Conservation (phyloP, 257 asterid genomes). For the Plantago elongata region DNA sequence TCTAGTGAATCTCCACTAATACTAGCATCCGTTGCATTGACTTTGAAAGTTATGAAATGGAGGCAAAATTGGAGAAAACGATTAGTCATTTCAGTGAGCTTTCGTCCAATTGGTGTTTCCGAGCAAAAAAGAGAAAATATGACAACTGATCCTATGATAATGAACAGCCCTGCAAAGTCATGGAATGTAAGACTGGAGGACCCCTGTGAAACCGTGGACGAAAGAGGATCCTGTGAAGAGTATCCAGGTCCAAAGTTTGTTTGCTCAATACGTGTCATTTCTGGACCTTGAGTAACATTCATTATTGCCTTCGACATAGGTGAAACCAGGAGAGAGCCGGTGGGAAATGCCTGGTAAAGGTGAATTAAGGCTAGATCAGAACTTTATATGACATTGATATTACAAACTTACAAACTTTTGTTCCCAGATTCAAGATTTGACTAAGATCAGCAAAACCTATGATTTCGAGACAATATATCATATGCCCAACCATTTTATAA, state of each 20-base stretch:
- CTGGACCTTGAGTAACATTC: slow-evolving; percentile 32
- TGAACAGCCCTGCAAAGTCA: slow-evolving; percentile 46
- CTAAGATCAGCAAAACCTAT: too few species aligned
- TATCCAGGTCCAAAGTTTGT: slow-evolving; percentile 37
- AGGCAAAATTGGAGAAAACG: not conserved
- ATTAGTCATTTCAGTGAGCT: not conserved
- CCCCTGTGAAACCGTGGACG: slow-evolving; percentile 21
- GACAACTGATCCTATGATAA: slow-evolving; percentile 26
- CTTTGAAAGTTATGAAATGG: not conserved
- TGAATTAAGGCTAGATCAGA: not conserved
- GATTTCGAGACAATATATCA: too few species aligned
- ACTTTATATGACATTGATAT: too few species aligned
- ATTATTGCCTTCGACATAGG: slow-evolving; percentile 45
- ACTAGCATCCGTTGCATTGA: slow-evolving; percentile 1
- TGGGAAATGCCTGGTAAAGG: slow-evolving; percentile 36
- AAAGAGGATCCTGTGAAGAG: slow-evolving; percentile 28
- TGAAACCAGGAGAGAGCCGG: slow-evolving; percentile 30
- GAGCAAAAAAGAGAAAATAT: slow-evolving; percentile 35
- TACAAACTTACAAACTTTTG: too few species aligned
- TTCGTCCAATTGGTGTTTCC: slow-evolving; percentile 24
- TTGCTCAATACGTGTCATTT: slow-evolving; percentile 27
- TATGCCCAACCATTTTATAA: too few species aligned
- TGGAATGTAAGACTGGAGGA: slow-evolving; percentile 25
- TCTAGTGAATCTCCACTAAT: not conserved
- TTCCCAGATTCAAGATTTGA: too few species aligned